Conservation (phyloP, 139 green algal species). For the Yamagishiella unicocca region DNA sequence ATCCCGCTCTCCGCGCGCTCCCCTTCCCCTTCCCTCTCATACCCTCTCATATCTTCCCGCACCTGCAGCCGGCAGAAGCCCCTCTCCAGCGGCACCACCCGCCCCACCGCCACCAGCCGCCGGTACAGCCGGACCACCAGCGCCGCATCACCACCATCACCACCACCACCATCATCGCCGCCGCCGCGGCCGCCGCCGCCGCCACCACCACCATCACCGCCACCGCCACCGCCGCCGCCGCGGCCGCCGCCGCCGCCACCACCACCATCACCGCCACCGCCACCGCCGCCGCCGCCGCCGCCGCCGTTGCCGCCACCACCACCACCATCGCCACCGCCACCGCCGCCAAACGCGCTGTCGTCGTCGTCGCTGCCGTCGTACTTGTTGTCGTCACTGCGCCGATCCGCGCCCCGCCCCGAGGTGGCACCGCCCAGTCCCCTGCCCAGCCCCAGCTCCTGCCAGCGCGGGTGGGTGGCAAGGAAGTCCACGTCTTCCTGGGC, state of each 20-base stretch:
- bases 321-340: background rate
- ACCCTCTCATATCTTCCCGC: background rate
- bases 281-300: background rate
- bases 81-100: constrained; percentile 50
- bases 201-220: background rate
- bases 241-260: too few species aligned
- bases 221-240: background rate
- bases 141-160: background rate
- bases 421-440: too few species aligned
- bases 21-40: too few species aligned
- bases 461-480: constrained; percentile 21
- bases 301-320: background rate
- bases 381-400: too few species aligned
- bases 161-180: too few species aligned
- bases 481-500: constrained; percentile 46
- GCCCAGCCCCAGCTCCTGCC: background rate
- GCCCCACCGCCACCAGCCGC: constrained; percentile 38
- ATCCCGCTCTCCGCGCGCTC: too few species aligned
- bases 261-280: too few species aligned
- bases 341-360: too few species aligned
- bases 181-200: background rate
- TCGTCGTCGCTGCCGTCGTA: too few species aligned
- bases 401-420: too few species aligned
- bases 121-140: constrained; percentile 42
- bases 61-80: constrained; percentile 54